Conservation (phyloP, 1,139 yeast genomes). For the Candida pseudocylindracea region DNA sequence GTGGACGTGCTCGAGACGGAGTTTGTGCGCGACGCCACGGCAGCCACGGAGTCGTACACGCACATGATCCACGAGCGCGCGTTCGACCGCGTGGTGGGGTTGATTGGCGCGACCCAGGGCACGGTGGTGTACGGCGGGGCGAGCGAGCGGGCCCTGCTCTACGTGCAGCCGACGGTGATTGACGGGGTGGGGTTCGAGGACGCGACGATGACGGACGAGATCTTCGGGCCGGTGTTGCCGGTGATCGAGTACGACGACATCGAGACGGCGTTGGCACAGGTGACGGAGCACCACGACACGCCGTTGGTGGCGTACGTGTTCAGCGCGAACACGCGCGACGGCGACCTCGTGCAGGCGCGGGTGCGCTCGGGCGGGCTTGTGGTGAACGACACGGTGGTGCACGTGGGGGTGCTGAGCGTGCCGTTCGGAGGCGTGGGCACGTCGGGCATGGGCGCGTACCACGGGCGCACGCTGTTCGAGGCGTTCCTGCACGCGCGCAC, state of each 20-base stretch:
- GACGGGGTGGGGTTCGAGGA: conserved; percentile 43
- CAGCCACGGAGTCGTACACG: conserved; percentile 17
- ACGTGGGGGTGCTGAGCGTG: conserved; percentile 43
- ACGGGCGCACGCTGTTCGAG: conserved; percentile 52
- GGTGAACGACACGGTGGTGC: conserved; percentile 54
- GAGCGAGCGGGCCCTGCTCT: conserved; percentile 19
- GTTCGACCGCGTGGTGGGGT: conserved; percentile 22
- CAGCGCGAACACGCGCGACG: conserved; percentile 25
- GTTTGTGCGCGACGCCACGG: conserved; percentile 18
- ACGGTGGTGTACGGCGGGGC: conserved; percentile 32
- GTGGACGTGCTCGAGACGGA: conserved; percentile 17
- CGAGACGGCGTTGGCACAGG: conserved; percentile 20
- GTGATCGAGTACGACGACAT: conserved; percentile 32
- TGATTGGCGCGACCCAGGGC: conserved; percentile 35
- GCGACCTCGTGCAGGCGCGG: conserved; percentile 22
- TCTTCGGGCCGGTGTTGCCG: conserved; percentile 79
- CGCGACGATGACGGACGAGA: conserved; percentile 49
- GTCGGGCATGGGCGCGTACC: conserved; percentile 70
- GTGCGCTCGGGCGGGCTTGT: conserved; percentile 59
- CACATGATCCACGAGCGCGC: conserved; percentile 44
- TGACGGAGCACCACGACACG: conserved; percentile 41
- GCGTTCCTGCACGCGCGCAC: conserved; percentile 64
- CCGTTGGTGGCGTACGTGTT: conserved; percentile 75
- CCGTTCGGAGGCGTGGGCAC: conserved; percentile 89
- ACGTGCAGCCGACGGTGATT: conserved; percentile 56